phyloP scores from a whole-genome alignment of 345 rosid species.

The Punica granatum region DNA sequence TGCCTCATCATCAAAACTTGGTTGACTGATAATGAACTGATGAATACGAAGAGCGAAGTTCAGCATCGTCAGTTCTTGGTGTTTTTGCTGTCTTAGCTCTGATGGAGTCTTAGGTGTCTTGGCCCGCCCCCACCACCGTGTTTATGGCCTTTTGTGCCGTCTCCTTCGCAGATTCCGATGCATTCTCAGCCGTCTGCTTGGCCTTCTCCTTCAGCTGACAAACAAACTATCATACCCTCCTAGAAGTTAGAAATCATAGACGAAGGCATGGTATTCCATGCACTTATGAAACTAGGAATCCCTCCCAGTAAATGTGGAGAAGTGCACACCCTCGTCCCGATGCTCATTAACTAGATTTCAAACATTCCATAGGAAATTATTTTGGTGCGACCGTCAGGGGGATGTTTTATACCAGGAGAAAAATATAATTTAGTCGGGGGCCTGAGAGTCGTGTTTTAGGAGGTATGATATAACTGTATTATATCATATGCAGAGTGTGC shows the following conservation, averaged over 20 bases:
- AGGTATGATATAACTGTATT: neutral
- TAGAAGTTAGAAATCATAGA: constrained; percentile 3
- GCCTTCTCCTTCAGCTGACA: constrained; percentile 18
- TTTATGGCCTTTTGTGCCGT: constrained; percentile 26
- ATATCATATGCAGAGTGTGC: constrained; percentile 19
- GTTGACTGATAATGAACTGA: neutral
- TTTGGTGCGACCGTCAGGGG: too few relatives aligned
- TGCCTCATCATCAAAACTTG: neutral
- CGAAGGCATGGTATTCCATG: too few relatives aligned
- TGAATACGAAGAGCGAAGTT: neutral
- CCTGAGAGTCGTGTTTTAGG: too few relatives aligned
- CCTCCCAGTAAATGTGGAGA: too few relatives aligned
- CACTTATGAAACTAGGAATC: too few relatives aligned
- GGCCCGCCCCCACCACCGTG: constrained; percentile 17
- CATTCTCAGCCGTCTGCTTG: constrained; percentile 16
- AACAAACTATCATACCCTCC: neutral
- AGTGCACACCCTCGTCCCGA: too few relatives aligned
- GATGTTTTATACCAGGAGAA: too few relatives aligned
- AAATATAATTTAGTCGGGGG: too few relatives aligned
- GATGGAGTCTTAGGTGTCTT: constrained; percentile 22
- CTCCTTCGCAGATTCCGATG: constrained; percentile 27
- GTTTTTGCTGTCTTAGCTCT: constrained; percentile 32
- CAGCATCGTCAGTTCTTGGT: constrained; percentile 12
- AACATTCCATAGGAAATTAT: too few relatives aligned
- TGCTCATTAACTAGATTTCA: too few relatives aligned